Evolutionary conservation across 495 filamentous ascomycete genomes (phyloP), one percentile per base, ranked within the genome.

Genomic region (Hypoxylon fragiforme): DNA sequence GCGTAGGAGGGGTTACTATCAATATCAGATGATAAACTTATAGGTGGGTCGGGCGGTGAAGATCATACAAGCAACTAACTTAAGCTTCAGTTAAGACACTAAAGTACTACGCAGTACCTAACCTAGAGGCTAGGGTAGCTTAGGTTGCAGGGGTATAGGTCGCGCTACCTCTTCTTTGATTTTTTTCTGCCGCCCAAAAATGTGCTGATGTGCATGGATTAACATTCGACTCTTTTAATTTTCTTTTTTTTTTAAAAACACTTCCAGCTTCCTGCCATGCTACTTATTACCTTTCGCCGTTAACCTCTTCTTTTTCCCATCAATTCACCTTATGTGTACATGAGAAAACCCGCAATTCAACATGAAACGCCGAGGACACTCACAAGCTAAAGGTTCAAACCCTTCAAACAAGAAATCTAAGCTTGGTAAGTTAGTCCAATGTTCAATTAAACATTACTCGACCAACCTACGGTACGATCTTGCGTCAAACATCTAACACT

Each of bases 321-420:
- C n/a, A n/a, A n/a, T n/a, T n/a, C n/a, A n/a, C n/a, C n/a, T n/a
- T n/a, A n/a, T n/a, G n/a, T n/a, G n/a, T n/a, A n/a, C n/a, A n/a
- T n/a, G n/a, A n/a, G 44, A 40, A 13, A 32, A 3, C 41, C 11
- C 26, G 18, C 19, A 7, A 6, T 8, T 50, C 45, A 70, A 51
- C 20, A 77, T 77, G 74, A 79, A 79, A 68, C 74, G 76, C 67
- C 78, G 77, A 55, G 75, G 74, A 20, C 65, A 71, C 12, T 47
- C 62, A n/a, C 46, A 68, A 35, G 62, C 59, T 44, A 62, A 46
- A 32, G 52, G 50, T 56, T 70, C 70, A 55, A 72, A 70, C 52
- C 64, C 70, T 24, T 13, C 43, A 43, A 76, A 74, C 44, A 77
- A 76, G 64, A 71, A 70, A 46, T 61, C 69, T 53, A 77, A 76